These are phyloP conservation scores for Taphrina populina DNA, from an alignment of 1,139 yeast genomes.

Conservation along the genomic window DNA sequence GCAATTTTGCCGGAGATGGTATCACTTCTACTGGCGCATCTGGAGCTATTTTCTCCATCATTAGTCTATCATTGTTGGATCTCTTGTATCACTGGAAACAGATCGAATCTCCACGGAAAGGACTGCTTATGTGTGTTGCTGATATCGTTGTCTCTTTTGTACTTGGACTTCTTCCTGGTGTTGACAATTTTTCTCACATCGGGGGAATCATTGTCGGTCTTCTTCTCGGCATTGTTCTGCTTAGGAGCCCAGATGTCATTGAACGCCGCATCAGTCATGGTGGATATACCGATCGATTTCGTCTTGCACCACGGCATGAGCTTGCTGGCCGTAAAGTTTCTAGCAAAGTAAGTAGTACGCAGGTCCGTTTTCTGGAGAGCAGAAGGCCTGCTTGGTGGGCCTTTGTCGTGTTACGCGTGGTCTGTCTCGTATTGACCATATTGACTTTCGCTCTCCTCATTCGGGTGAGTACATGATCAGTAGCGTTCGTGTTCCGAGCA, in stretches of 20 bases:
- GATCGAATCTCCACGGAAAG: slow-evolving; percentile 49
- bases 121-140: slow-evolving; percentile 53
- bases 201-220: slow-evolving; percentile 73
- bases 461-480: no score
- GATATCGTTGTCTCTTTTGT: slow-evolving; percentile 64
- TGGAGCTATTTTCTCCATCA: slow-evolving; percentile 71
- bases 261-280: no score
- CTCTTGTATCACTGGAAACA: slow-evolving; percentile 57
- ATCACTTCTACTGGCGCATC: slow-evolving; percentile 71
- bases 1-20: slow-evolving; percentile 70
- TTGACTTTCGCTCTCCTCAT: slow-evolving; percentile 56
- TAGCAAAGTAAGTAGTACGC: no score
- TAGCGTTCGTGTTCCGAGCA: no score
- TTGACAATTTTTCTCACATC: slow-evolving; percentile 73
- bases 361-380: no score
- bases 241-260: slow-evolving; percentile 56
- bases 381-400: slow-evolving; percentile 51
- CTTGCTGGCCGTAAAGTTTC: no score
- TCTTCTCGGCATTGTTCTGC: slow-evolving; percentile 53
- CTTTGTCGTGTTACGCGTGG: slow-evolving; percentile 56
- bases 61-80: slow-evolving; percentile 61
- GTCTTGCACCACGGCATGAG: no score
- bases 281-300: no score
- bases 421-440: slow-evolving; percentile 52
- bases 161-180: slow-evolving; percentile 68